These are phyloP conservation scores for Eucalyptus cladocalyx DNA, from an alignment of 345 rosid species.

Conservation along the genomic window DNA sequence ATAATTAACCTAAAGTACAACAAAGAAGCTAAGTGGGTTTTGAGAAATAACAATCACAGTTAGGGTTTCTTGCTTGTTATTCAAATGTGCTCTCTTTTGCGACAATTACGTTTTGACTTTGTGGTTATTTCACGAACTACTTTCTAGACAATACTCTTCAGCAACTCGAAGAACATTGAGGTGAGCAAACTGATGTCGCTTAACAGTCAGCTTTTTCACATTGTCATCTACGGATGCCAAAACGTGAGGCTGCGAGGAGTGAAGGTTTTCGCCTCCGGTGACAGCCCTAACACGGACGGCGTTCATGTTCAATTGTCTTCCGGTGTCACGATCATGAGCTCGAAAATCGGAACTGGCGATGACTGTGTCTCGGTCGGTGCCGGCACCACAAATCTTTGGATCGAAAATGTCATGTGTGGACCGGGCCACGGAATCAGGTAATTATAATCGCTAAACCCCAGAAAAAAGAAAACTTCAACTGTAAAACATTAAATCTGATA, in stretches of 20 bases:
- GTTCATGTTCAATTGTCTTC: conserved; percentile 49
- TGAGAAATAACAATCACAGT: not conserved
- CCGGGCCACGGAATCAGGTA: conserved; percentile 73
- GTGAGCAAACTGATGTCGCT: conserved; percentile 42
- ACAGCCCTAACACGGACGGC: conserved; percentile 81
- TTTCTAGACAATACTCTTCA: conserved; percentile 29
- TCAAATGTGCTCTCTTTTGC: not conserved
- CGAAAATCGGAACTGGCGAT: conserved; percentile 43
- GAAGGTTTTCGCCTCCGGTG: conserved; percentile 29
- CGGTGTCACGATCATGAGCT: conserved; percentile 30
- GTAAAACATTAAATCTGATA: not conserved
- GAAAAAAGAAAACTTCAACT: not conserved
- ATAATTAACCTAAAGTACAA: not conserved
- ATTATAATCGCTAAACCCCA: not conserved
- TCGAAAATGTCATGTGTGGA: conserved; percentile 46
- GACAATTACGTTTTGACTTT: not conserved
- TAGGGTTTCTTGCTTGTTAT: not conserved
- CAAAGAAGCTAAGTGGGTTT: too few species aligned
- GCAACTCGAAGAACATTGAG: conserved; percentile 31
- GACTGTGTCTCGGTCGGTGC: conserved; percentile 68
- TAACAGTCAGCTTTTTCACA: conserved; percentile 54
- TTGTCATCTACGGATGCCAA: conserved; percentile 49
- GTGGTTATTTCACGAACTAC: not conserved
- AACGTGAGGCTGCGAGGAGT: conserved; percentile 38
- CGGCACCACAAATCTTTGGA: conserved; percentile 43